Evolutionary conservation across 2,329 filamentous ascomycete genomes (phyloP).

Genomic region (Pyrenochaeta sp.): DNA sequence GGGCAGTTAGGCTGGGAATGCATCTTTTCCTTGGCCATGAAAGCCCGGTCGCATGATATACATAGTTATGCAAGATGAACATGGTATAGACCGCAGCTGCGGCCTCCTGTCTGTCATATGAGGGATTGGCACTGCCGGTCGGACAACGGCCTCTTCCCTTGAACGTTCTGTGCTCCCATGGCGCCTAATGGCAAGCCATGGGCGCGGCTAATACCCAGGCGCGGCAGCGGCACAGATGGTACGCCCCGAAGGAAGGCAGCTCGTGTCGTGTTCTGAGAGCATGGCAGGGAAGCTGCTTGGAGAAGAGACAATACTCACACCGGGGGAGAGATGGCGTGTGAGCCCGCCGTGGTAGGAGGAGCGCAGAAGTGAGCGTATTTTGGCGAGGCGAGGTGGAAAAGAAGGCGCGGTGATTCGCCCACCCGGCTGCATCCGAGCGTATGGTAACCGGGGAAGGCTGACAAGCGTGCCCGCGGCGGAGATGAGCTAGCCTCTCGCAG

Average conservation of each 20-base stretch:
- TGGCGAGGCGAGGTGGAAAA: constrained; percentile 1
- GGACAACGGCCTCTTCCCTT: constrained; percentile 4
- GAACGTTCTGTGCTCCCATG: constrained; percentile 8
- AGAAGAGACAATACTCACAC: constrained; percentile 1
- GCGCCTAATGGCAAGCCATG: constrained; percentile 16
- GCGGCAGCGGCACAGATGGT: constrained; percentile 20
- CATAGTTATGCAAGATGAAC: not conserved
- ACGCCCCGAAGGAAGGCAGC: constrained; percentile 4
- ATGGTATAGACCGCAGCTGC: constrained; percentile 5
- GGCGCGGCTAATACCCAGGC: constrained; percentile 27
- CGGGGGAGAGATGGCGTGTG: constrained; percentile 3
- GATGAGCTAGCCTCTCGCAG: constrained; percentile 13
- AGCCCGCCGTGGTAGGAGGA: constrained; percentile 7
- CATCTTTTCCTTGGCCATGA: not conserved
- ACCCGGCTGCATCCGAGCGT: constrained; percentile 17
- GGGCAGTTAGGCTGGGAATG: not conserved
- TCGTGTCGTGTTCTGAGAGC: constrained; percentile 1
- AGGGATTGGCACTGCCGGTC: constrained; percentile 11
- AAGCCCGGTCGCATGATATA: not conserved
- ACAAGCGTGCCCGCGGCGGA: constrained; percentile 13
- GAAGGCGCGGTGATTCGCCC: constrained; percentile 11
- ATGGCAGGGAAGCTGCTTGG: constrained; percentile 11
- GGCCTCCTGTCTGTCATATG: constrained; percentile 13
- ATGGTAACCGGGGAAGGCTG: constrained; percentile 18
- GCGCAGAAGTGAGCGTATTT: not conserved